These are phyloP conservation scores for Coemansia biformis DNA, from an alignment of 192 early-diverging fungal species.

Conservation along the genomic window DNA sequence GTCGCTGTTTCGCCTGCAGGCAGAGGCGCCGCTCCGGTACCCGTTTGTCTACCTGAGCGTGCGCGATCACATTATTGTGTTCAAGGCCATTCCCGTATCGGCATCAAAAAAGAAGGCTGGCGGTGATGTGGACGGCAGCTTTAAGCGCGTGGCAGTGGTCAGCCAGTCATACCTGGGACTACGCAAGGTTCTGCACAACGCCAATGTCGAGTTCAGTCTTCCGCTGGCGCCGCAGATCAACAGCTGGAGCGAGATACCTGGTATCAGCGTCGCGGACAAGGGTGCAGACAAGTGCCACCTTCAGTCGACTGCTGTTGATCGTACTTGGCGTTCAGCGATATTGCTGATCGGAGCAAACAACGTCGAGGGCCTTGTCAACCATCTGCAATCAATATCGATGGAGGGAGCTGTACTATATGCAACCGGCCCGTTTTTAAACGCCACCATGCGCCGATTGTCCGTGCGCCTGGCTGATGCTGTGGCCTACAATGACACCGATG, in stretches of 20 bases:
- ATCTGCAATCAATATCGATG: slow-evolving; percentile 10
- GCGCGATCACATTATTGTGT: slow-evolving; percentile 35
- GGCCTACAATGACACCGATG: slow-evolving; percentile 10
- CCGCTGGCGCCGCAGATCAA: slow-evolving; percentile 34
- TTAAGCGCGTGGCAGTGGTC: slow-evolving; percentile 23
- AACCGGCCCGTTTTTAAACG: slow-evolving; percentile 25
- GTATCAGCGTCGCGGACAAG: neutral
- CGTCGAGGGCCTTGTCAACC: slow-evolving; percentile 18
- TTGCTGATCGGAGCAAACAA: slow-evolving; percentile 24
- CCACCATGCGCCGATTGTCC: slow-evolving; percentile 20
- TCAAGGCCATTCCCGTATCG: slow-evolving; percentile 12
- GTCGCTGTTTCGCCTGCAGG: slow-evolving; percentile 26
- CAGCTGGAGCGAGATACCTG: slow-evolving; percentile 28
- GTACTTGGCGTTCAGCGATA: slow-evolving; percentile 33
- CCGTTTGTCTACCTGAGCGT: slow-evolving; percentile 33
- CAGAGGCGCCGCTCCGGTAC: slow-evolving; percentile 13
- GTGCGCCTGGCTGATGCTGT: slow-evolving; percentile 25
- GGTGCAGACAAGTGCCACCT: slow-evolving; percentile 7
- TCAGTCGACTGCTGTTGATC: slow-evolving; percentile 25
- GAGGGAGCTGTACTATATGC: slow-evolving; percentile 18
- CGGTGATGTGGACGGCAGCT: neutral
- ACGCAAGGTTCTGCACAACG: slow-evolving; percentile 17
- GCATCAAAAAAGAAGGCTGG: too few relatives aligned
- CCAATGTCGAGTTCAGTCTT: slow-evolving; percentile 24
- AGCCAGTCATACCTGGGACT: slow-evolving; percentile 37